Evolutionary conservation across 495 filamentous ascomycete species (phyloP).

Genomic region (Terfezia boudieri): DNA sequence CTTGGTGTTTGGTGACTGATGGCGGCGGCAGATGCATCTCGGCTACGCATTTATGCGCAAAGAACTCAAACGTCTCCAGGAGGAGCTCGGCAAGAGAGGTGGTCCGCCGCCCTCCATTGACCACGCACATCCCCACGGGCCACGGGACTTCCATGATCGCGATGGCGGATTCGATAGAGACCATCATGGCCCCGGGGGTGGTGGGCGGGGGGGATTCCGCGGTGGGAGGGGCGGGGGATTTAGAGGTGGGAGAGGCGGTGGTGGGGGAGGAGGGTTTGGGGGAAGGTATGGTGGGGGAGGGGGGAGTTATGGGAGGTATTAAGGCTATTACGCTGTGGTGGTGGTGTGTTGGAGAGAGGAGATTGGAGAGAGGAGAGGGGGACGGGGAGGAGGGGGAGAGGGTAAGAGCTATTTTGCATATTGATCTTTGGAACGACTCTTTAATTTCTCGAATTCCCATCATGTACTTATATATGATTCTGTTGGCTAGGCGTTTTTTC

Average conservation of each 20-base stretch:
- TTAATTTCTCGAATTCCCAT: too few species aligned
- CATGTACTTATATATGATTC: too few species aligned
- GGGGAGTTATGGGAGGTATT: neutral
- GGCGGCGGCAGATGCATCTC: slow-evolving; percentile 58
- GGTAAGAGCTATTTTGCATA: too few species aligned
- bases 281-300: neutral
- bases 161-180: slow-evolving; percentile 27
- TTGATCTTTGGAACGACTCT: too few species aligned
- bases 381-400: too few species aligned
- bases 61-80: slow-evolving; percentile 62
- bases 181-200: slow-evolving; percentile 25
- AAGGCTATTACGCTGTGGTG: neutral
- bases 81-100: slow-evolving; percentile 47
- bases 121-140: slow-evolving; percentile 21
- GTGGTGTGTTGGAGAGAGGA: neutral
- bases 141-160: slow-evolving; percentile 23
- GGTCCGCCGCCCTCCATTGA: slow-evolving; percentile 38
- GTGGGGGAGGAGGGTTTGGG: slow-evolving; percentile 15
- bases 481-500: too few species aligned
- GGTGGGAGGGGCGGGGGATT: slow-evolving; percentile 23
- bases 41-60: slow-evolving; percentile 96
- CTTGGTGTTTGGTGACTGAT: neutral
- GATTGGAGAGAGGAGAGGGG: too few species aligned
- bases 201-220: slow-evolving; percentile 31
- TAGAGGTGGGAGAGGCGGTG: slow-evolving; percentile 29